Base-by-base conservation (phyloP, 345 rosid genomes). In the Syzygium oleosum region DNA sequence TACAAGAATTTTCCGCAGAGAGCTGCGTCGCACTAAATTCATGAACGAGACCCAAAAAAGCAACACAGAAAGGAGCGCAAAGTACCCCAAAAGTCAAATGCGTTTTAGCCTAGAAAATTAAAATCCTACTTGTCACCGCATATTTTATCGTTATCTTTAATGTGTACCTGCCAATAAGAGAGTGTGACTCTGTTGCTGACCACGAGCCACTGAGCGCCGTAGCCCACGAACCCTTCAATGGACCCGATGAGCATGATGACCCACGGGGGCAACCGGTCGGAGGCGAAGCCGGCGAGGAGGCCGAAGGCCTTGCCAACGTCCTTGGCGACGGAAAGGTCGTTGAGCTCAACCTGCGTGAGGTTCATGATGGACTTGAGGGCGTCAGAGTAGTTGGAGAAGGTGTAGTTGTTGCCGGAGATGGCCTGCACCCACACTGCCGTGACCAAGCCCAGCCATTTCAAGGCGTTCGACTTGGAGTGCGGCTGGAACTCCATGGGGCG, bases 291-390 rank as follows among this genome's bases (percentile, higher is more conserved):
- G 52, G 99, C 99, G 5, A 97, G 94, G 84, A 97, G 91, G 23
- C 99, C 99, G 19, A 97, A 97, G 12, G 99, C 99, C 88, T 97
- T 97, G 8, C 99, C 99, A 9, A 96, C 92, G 53, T 96, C 99
- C 91, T 97, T 97, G 19, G 98, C 99, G 1, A 96, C 99, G 0
- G 99, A 97, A 19, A 96, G 89, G 87, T 92, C 93, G 92, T 97
- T 97, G 52, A 97, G 98, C 53, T 97, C 85, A 59, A 95, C 94
- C 73, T 96, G 99, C 51, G 96, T 96, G 68, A 97, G 94, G 88
- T 88, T 92, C 99, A 97, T 97, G 14, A 97, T 95, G 38, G 96
- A 90, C 79, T 97, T 97, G 65, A 97, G 92, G 86, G 98, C 96
- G 21, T 94, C 96, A 0, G 99, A 97, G 91, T 97, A 97, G 86